A percentile compares a stretch with the other conserved stretches of the same genome.
These are phyloP conservation scores for Schizopora paradoxa DNA, from an alignment of 1,284 basidiomycete species.

Conservation along the genomic window DNA sequence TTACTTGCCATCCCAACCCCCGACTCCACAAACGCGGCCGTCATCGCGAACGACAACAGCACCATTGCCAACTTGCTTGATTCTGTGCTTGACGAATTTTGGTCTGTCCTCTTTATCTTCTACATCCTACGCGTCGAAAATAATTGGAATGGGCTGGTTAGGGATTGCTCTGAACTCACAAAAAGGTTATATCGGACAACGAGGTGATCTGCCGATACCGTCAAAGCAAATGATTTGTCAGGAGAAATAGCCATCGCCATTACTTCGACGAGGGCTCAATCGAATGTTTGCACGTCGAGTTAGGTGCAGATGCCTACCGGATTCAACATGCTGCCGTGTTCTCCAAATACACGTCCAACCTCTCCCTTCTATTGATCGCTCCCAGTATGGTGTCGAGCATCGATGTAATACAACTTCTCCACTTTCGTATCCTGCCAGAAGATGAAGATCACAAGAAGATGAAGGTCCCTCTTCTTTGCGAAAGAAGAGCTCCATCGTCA, in stretches of 20 bases:
- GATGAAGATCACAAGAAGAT: conserved; percentile 37
- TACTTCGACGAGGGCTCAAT: conserved; percentile 40
- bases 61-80: conserved; percentile 77
- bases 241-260: conserved; percentile 78
- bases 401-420: conserved; percentile 67
- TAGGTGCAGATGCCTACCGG: conserved; percentile 47
- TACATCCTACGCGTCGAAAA: not conserved
- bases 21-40: conserved; percentile 73
- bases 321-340: conserved; percentile 69
- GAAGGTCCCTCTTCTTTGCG: conserved; percentile 29
- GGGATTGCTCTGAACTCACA: conserved; percentile 32
- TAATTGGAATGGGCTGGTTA: conserved; percentile 1
- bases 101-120: not conserved
- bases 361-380: conserved; percentile 59
- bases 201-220: conserved; percentile 81
- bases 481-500: conserved; percentile 71
- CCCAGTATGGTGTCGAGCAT: conserved; percentile 36
- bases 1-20: conserved; percentile 87
- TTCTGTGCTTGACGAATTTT: conserved; percentile 37
- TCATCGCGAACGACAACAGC: conserved; percentile 70
- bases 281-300: not conserved
- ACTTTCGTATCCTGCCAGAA: conserved; percentile 77
- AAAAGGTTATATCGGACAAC: conserved; percentile 62
- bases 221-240: conserved; percentile 58
- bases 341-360: conserved; percentile 74